Conservation (phyloP, 1,284 basidiomycete genomes). For the Anthracocystis setariae region DNA sequence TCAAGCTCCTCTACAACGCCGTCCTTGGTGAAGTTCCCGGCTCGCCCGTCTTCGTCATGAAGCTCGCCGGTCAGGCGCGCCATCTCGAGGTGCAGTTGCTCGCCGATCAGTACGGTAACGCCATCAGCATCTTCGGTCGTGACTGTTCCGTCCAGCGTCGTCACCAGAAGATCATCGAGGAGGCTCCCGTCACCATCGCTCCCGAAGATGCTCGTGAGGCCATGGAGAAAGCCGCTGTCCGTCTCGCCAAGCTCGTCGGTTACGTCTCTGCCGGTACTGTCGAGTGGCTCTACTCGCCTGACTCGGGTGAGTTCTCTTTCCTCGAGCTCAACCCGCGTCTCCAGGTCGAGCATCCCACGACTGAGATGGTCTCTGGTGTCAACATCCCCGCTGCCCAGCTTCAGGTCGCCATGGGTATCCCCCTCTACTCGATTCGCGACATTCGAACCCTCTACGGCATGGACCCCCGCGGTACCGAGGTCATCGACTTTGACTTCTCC, state of each 20-base stretch:
- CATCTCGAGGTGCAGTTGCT: constrained; percentile 98
- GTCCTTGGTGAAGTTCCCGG: constrained; percentile 94
- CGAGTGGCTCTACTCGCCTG: constrained; percentile 95
- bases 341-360: constrained; percentile 95
- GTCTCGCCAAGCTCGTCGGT: constrained; percentile 95
- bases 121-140: constrained; percentile 97
- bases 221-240: constrained; percentile 98
- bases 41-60: constrained; percentile 99
- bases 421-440: constrained; percentile 92
- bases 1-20: constrained; percentile 92
- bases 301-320: constrained; percentile 94
- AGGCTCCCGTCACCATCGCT: constrained; percentile 98
- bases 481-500: constrained; percentile 86
- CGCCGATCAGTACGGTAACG: constrained; percentile 99
- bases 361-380: constrained; percentile 98
- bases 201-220: constrained; percentile 77
- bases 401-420: constrained; percentile 98
- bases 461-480: constrained; percentile 56
- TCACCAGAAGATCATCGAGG: constrained; percentile 99
- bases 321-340: constrained; percentile 99
- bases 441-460: constrained; percentile 93
- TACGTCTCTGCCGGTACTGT: constrained; percentile 99
- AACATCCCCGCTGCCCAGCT: constrained; percentile 97
- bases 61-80: constrained; percentile 94
- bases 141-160: constrained; percentile 99